Evolutionary conservation across 345 rosid species (phyloP).

Genomic region (Aquilaria yunnanensis): DNA sequence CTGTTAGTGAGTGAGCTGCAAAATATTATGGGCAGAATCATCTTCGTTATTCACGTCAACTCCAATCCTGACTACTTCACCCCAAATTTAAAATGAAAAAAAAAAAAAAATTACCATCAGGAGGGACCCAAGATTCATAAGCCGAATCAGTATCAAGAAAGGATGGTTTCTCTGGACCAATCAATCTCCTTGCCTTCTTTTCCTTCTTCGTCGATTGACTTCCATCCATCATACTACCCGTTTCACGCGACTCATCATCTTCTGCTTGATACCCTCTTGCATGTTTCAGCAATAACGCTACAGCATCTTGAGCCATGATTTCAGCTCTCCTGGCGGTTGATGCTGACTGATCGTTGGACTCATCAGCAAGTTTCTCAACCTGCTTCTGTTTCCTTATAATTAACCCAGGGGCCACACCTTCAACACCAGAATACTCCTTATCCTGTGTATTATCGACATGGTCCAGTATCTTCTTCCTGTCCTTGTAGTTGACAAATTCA

Average conservation of each 20-base stretch:
- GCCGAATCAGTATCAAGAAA: slow-evolving; percentile 46
- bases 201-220: slow-evolving; percentile 29
- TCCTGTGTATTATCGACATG: slow-evolving; percentile 13
- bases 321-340: slow-evolving; percentile 43
- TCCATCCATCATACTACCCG: slow-evolving; percentile 21
- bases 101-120: slow-evolving; percentile 53
- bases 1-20: not conserved
- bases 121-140: slow-evolving; percentile 86
- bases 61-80: not conserved
- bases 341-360: slow-evolving; percentile 20
- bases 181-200: slow-evolving; percentile 48
- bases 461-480: slow-evolving; percentile 51
- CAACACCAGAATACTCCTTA: slow-evolving; percentile 30
- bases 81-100: not conserved
- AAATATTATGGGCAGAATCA: not conserved
- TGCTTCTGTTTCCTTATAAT: slow-evolving; percentile 76
- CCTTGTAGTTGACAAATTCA: slow-evolving; percentile 80
- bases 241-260: slow-evolving; percentile 31
- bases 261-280: slow-evolving; percentile 54
- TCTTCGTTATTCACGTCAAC: not conserved
- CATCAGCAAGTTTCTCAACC: slow-evolving; percentile 32
- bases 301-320: slow-evolving; percentile 66
- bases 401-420: slow-evolving; percentile 58
- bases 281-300: slow-evolving; percentile 82
- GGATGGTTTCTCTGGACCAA: slow-evolving; percentile 79